Base-by-base conservation (phyloP, 2,329 filamentous ascomycete genomes). In the Coleophoma crateriformis region DNA sequence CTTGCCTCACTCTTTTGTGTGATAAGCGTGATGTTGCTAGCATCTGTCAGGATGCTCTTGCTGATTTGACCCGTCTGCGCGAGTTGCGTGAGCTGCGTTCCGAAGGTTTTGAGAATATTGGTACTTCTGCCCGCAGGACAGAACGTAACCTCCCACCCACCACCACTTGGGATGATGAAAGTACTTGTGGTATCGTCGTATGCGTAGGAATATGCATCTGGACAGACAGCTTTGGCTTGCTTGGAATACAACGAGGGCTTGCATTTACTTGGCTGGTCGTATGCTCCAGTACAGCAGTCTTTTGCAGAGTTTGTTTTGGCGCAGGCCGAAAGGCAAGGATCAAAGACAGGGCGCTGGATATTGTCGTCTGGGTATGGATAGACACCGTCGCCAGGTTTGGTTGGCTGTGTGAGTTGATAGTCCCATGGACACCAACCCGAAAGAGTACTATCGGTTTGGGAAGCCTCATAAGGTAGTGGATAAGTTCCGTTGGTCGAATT, bases 141-240 rank as follows among this genome's bases (percentile, higher is more conserved):
- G 65, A 94, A 88, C 10, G 87, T 76, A 13, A 94, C 76, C 64
- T 91, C 82, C 74, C 87, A 94, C 0, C 87, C 87, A 19, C 85
- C 87, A 15, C 88, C 88, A 11, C 67, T 73, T 2, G 81, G 81
- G 34, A 84, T 72, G 58, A 82, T 80, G 58, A 84, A 85, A 0
- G 81, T 84, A 14, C 76, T 79, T 32, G 71, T 70, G 53, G 72
- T 68, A 60, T 83, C 78, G 56, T 82, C 77, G 65, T 80, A 81
- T 46, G 86, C 84, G 64, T 80, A 95, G 61, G 85, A 89, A 69
- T 94, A 95, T 3, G 88, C 88, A 67, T 95, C 89, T 1, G 89
- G 88, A 63, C 89, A 95, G 12, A 92, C 77, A 3, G 69, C 70
- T 71, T 95, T 94, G 47, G 87, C 86, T 11, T 74, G 73, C 51